phyloP scores from a whole-genome alignment of 2,329 filamentous ascomycete genomes.

The Cladosporium sp. region DNA sequence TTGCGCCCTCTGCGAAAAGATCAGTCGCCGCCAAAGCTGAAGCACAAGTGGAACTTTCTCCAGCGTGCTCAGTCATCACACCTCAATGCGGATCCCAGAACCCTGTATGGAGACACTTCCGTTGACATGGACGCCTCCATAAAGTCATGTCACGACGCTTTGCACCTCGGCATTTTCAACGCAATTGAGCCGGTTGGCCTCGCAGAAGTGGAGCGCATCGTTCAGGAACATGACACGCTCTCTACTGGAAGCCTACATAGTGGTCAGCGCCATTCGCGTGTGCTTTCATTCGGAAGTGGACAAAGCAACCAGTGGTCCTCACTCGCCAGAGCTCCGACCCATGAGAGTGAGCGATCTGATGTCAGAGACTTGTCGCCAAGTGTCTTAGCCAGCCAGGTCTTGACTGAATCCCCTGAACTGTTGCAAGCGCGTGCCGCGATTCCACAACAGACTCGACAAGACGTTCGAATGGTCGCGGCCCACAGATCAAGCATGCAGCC shows the following conservation, averaged over 20 bases:
- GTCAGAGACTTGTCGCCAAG: conserved; percentile 22
- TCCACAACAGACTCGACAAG: conserved; percentile 24
- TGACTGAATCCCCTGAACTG: conserved; percentile 29
- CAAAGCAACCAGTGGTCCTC: conserved; percentile 32
- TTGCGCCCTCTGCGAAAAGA: conserved; percentile 24
- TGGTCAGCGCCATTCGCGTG: conserved; percentile 27
- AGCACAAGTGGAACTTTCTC: conserved; percentile 61
- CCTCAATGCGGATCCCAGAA: conserved; percentile 31
- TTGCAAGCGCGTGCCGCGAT: conserved; percentile 26
- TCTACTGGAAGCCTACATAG: conserved; percentile 21
- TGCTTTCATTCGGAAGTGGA: conserved; percentile 22
- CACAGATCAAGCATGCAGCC: too few relatives aligned
- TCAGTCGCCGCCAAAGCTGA: conserved; percentile 35
- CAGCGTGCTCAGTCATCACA: conserved; percentile 49
- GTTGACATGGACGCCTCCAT: not conserved
- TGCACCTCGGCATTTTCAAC: conserved; percentile 58
- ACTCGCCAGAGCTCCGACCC: conserved; percentile 21
- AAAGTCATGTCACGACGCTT: conserved; percentile 10
- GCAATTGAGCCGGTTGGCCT: conserved; percentile 46
- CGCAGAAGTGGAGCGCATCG: conserved; percentile 47
- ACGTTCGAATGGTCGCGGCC: conserved; percentile 22
- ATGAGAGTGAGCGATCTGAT: conserved; percentile 18
- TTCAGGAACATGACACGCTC: conserved; percentile 38
- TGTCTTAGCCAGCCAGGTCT: conserved; percentile 27
- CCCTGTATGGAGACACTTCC: conserved; percentile 24